phyloP scores from a whole-genome alignment of 805 yeast genomes.

The Saccharomycopsis oosterbeekiorum region DNA sequence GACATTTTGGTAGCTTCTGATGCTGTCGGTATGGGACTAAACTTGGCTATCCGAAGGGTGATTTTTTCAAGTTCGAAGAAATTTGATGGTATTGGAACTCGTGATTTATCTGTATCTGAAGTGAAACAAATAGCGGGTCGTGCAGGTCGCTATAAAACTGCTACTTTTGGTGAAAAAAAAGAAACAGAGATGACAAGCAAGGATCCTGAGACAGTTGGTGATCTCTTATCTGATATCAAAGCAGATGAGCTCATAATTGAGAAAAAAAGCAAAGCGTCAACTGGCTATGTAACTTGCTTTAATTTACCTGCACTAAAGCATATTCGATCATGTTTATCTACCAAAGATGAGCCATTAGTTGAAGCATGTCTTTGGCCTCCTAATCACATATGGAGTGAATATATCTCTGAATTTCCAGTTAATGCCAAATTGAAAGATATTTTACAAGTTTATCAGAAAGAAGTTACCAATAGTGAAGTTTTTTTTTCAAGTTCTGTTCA shows the following conservation, averaged over 20 bases:
- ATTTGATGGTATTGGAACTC: constrained; percentile 52
- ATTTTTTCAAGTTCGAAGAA: constrained; percentile 62
- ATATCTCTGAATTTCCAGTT: constrained; percentile 51
- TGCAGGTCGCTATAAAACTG: constrained; percentile 70
- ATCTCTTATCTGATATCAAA: constrained; percentile 3
- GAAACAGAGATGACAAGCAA: neutral
- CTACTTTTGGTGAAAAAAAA: constrained; percentile 18
- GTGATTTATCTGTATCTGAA: constrained; percentile 48
- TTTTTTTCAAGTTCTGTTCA: constrained; percentile 32
- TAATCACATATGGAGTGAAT: constrained; percentile 54
- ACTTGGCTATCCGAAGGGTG: constrained; percentile 71
- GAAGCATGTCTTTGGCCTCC: constrained; percentile 79
- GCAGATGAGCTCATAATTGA: neutral
- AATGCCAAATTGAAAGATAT: constrained; percentile 37
- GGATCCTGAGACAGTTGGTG: neutral
- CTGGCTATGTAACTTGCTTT: constrained; percentile 13
- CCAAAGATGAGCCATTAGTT: constrained; percentile 41
- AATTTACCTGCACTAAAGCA: constrained; percentile 19
- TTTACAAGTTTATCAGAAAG: constrained; percentile 38
- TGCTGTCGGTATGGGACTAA: constrained; percentile 97
- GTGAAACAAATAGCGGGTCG: constrained; percentile 93
- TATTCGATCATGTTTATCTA: constrained; percentile 38
- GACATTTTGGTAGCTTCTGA: constrained; percentile 91
- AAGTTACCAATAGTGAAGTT: constrained; percentile 24
- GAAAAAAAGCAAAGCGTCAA: neutral